Percentiles rank a stretch among this genome's conserved stretches.
These are phyloP conservation scores for Coemansia asiatica DNA, from an alignment of 192 early-diverging fungal genomes.

Conservation along the genomic window DNA sequence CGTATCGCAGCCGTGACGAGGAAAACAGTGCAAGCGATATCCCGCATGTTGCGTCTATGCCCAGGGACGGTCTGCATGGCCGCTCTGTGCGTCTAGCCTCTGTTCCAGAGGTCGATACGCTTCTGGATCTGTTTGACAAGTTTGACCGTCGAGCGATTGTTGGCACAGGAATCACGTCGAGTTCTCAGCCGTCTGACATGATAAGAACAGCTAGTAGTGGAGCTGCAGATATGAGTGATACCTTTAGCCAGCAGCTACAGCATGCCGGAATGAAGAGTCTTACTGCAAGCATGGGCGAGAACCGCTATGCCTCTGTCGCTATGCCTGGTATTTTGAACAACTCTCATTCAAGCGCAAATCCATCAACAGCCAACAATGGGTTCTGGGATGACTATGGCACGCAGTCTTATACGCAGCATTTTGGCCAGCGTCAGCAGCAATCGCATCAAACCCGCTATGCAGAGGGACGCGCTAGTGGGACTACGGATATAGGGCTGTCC, in stretches of 20 bases:
- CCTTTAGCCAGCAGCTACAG: background rate
- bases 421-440: background rate
- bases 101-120: conserved; percentile 16
- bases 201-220: background rate
- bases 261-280: background rate
- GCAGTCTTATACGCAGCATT: background rate
- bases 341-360: background rate
- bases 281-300: conserved; percentile 4
- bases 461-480: background rate
- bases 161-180: conserved; percentile 3
- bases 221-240: background rate
- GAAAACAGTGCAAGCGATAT: conserved; percentile 10
- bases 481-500: conserved; percentile 6
- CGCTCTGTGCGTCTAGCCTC: conserved; percentile 9
- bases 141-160: conserved; percentile 43
- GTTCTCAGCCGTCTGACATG: background rate
- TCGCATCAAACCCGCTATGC: background rate
- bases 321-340: background rate
- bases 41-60: conserved; percentile 4
- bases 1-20: conserved; percentile 14
- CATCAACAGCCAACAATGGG: background rate
- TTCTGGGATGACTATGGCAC: conserved; percentile 2
- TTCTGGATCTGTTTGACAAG: conserved; percentile 34
- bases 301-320: conserved; percentile 8
- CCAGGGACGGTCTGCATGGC: conserved; percentile 26